A percentile compares a stretch with the other conserved stretches of the same genome.
Conservation (phyloP, 768 basidiomycete genomes). For the Lactifluus pinguis region DNA sequence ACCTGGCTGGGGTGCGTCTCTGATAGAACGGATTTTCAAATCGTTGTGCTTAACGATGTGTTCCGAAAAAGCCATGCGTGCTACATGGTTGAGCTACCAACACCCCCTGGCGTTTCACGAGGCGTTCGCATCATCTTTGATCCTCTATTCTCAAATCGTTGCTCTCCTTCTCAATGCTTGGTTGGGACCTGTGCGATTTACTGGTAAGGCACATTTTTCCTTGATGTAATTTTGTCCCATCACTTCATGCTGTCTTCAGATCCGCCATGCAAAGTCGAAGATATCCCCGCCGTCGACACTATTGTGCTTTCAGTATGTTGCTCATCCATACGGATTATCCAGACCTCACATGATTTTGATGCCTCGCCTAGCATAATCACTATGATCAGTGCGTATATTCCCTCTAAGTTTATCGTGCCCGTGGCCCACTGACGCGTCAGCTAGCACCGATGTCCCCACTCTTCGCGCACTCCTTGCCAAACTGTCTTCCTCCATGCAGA, state of each 20-base stretch:
- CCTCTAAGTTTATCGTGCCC: neutral
- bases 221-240: neutral
- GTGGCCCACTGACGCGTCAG: neutral
- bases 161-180: slow-evolving; percentile 27
- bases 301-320: slow-evolving; percentile 40
- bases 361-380: slow-evolving; percentile 27
- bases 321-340: neutral
- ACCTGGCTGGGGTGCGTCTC: slow-evolving; percentile 17
- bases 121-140: slow-evolving; percentile 34
- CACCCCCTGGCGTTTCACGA: slow-evolving; percentile 25
- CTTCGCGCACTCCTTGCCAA: too few relatives aligned
- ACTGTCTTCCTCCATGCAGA: slow-evolving; percentile 25
- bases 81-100: slow-evolving; percentile 32
- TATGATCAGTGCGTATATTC: slow-evolving; percentile 28
- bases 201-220: slow-evolving; percentile 23
- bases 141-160: slow-evolving; percentile 30
- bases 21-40: neutral
- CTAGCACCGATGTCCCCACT: slow-evolving; percentile 29
- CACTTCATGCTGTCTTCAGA: slow-evolving; percentile 18
- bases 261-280: slow-evolving; percentile 32
- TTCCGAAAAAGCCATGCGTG: slow-evolving; percentile 29
- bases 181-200: slow-evolving; percentile 28
- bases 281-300: slow-evolving; percentile 41
- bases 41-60: neutral
- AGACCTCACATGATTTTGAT: neutral